Conservation (phyloP, 495 filamentous ascomycete genomes). For the Staphylotrichum longicolle region DNA sequence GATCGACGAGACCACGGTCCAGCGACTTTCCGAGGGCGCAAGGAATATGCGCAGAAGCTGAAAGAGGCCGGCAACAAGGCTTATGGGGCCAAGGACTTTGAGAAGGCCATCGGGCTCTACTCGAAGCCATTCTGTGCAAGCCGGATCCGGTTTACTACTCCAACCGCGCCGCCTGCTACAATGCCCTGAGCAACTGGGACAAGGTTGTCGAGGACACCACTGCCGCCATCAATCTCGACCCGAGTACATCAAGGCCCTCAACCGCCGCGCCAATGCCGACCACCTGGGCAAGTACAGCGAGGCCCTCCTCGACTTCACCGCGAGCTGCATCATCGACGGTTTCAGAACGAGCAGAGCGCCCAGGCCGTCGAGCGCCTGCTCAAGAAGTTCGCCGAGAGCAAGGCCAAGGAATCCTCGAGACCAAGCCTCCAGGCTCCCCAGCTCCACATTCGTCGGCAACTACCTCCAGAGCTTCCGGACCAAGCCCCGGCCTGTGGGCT, state of each 20-base stretch:
- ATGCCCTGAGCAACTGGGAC: slow-evolving; percentile 85
- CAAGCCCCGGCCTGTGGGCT: slow-evolving; percentile 70
- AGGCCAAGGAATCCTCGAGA: slow-evolving; percentile 84
- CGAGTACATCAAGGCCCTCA: slow-evolving; percentile 96
- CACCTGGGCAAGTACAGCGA: slow-evolving; percentile 87
- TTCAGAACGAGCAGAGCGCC: slow-evolving; percentile 87
- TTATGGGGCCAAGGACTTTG: slow-evolving; percentile 88
- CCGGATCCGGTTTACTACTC: slow-evolving; percentile 98
- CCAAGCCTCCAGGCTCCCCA: slow-evolving; percentile 72
- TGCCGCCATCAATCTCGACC: slow-evolving; percentile 85
- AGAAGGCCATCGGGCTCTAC: slow-evolving; percentile 88
- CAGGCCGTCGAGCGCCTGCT: slow-evolving; percentile 87
- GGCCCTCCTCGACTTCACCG: slow-evolving; percentile 94
- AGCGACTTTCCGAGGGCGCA: slow-evolving; percentile 64
- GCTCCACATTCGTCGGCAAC: slow-evolving; percentile 94
- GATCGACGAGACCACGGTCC: slow-evolving; percentile 76
- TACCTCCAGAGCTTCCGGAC: slow-evolving; percentile 97
- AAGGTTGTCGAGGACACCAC: slow-evolving; percentile 97
- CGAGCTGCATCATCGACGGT: slow-evolving; percentile 96
- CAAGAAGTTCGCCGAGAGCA: slow-evolving; percentile 94
- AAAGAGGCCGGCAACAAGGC: slow-evolving; percentile 97
- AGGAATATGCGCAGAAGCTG: slow-evolving; percentile 81
- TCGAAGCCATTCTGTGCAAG: slow-evolving; percentile 95
- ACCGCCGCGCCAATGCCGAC: slow-evolving; percentile 92
- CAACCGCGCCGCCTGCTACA: slow-evolving; percentile 96